phyloP scores from a whole-genome alignment of 371 early-diverging fungal genomes.

The Parasitella parasitica region DNA sequence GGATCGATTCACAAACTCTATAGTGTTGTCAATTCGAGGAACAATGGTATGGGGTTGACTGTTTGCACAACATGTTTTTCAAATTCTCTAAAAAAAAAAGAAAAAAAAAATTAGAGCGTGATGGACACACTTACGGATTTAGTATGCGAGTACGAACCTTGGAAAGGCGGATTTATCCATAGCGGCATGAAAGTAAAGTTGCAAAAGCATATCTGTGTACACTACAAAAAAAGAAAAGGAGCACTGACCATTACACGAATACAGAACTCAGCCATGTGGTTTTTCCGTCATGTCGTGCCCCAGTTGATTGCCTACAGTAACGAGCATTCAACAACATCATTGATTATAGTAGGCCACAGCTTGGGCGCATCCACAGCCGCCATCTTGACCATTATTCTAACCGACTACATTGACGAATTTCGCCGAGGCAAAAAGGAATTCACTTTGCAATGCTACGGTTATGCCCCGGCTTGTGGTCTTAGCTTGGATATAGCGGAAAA shows the following conservation, averaged over 20 bases:
- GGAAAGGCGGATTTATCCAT: constrained; percentile 87
- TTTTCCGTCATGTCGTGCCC: constrained; percentile 70
- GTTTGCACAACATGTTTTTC: background rate
- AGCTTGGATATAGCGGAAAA: constrained; percentile 43
- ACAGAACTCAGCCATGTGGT: constrained; percentile 73
- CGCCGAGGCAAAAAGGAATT: constrained; percentile 37
- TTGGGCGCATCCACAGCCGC: constrained; percentile 83
- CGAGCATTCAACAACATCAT: constrained; percentile 57
- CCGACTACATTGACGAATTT: constrained; percentile 61
- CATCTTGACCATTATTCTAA: constrained; percentile 75
- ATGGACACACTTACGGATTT: constrained; percentile 86
- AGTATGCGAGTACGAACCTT: constrained; percentile 83
- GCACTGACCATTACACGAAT: background rate
- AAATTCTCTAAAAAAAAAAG: too few species aligned
- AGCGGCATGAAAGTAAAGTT: constrained; percentile 72
- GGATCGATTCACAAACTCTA: constrained; percentile 67
- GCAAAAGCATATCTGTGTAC: too few species aligned
- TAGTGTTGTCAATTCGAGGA: constrained; percentile 80
- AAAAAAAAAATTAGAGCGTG: constrained; percentile 70
- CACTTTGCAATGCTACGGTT: constrained; percentile 41
- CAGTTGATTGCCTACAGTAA: constrained; percentile 66
- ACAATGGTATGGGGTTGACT: constrained; percentile 62
- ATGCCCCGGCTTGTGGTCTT: constrained; percentile 51
- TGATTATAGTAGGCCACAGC: constrained; percentile 82
- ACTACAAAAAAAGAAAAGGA: too few species aligned